phyloP scores from a whole-genome alignment of 2,329 filamentous ascomycete species.

The Claviceps digitariae region DNA sequence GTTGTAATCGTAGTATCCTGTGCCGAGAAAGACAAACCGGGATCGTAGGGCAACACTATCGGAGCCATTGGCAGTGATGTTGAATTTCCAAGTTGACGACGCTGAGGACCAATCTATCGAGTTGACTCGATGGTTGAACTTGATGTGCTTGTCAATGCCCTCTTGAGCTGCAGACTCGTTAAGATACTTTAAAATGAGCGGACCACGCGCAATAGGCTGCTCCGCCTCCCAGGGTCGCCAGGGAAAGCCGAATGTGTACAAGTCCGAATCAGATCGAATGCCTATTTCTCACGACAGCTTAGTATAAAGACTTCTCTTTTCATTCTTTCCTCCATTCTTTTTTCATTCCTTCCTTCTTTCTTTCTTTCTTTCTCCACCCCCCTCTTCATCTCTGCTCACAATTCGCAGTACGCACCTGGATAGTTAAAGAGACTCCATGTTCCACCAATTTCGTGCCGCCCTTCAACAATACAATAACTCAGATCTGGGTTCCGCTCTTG shows the following conservation, averaged over 20 bases:
- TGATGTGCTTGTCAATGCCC: slow-evolving; percentile 29
- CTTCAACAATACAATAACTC: slow-evolving; percentile 51
- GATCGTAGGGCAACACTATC: slow-evolving; percentile 21
- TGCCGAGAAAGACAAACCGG: slow-evolving; percentile 35
- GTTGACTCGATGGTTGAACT: slow-evolving; percentile 31
- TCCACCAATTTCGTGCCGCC: slow-evolving; percentile 48
- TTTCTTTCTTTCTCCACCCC: background rate
- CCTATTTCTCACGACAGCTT: slow-evolving; percentile 15
- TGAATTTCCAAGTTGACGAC: slow-evolving; percentile 38
- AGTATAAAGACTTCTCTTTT: background rate
- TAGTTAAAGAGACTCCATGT: slow-evolving; percentile 67
- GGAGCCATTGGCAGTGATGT: slow-evolving; percentile 19
- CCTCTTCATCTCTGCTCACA: background rate
- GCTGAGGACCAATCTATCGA: slow-evolving; percentile 36
- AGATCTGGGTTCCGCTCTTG: slow-evolving; percentile 38
- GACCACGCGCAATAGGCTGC: slow-evolving; percentile 34
- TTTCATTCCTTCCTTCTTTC: background rate
- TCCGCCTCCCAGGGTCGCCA: slow-evolving; percentile 54
- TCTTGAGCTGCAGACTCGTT: slow-evolving; percentile 30
- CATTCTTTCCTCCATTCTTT: too few relatives aligned
- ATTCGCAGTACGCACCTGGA: slow-evolving; percentile 27
- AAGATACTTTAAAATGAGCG: slow-evolving; percentile 37
- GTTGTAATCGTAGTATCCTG: slow-evolving; percentile 57
- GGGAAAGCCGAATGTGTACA: slow-evolving; percentile 46
- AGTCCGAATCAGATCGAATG: slow-evolving; percentile 48